Evolutionary conservation across 2,329 filamentous ascomycete genomes (phyloP).

Genomic region (Aureobasidium leucospermi): DNA sequence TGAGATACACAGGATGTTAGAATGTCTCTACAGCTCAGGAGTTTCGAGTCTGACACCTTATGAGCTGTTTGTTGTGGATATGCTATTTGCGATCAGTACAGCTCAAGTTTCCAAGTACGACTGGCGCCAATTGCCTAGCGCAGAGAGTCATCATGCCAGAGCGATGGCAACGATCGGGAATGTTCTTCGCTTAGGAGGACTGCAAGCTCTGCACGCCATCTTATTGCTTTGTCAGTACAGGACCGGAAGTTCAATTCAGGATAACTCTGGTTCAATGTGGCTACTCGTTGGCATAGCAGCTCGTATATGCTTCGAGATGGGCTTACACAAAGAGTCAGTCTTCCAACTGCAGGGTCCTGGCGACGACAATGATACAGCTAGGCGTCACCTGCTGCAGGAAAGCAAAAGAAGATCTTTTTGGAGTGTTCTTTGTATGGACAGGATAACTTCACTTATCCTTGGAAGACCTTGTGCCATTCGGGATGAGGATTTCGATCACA

Average conservation of each 20-base stretch:
- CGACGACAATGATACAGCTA: not conserved
- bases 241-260: slow-evolving; percentile 33
- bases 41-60: slow-evolving; percentile 21
- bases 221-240: slow-evolving; percentile 39
- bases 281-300: slow-evolving; percentile 39
- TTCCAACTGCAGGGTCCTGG: slow-evolving; percentile 22
- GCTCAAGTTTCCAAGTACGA: slow-evolving; percentile 39
- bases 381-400: slow-evolving; percentile 26
- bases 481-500: slow-evolving; percentile 36
- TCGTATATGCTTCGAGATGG: slow-evolving; percentile 49
- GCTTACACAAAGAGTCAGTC: slow-evolving; percentile 33
- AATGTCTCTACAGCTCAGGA: slow-evolving; percentile 28
- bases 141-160: slow-evolving; percentile 35
- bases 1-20: slow-evolving; percentile 23
- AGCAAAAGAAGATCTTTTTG: slow-evolving; percentile 36
- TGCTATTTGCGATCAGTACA: slow-evolving; percentile 38
- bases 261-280: slow-evolving; percentile 31
- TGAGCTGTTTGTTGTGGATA: slow-evolving; percentile 37
- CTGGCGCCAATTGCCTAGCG: slow-evolving; percentile 37
- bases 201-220: slow-evolving; percentile 35
- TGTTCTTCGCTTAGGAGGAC: slow-evolving; percentile 31
- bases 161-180: slow-evolving; percentile 32
- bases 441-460: slow-evolving; percentile 32
- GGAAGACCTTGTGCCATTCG: slow-evolving; percentile 35
- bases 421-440: slow-evolving; percentile 36